These are phyloP conservation scores for Mallotus japonicus DNA, from an alignment of 441 rosid genomes.

Conservation along the genomic window DNA sequence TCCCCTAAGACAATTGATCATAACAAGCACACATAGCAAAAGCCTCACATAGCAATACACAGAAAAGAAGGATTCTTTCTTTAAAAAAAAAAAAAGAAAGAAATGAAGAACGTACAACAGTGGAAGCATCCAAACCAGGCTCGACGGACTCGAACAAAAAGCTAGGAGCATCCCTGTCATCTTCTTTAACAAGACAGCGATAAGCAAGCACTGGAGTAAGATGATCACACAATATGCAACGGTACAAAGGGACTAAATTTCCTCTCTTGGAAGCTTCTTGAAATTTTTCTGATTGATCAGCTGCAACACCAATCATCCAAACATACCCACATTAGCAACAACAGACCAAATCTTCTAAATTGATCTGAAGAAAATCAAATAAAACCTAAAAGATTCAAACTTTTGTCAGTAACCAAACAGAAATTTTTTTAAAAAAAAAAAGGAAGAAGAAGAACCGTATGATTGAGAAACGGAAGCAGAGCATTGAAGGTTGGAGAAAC, in stretches of 20 bases:
- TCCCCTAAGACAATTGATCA: conserved; percentile 47
- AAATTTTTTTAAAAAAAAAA: neutral
- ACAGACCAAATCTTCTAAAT: neutral
- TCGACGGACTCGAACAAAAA: conserved; percentile 89
- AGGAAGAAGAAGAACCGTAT: conserved; percentile 28
- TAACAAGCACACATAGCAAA: neutral
- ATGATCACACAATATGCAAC: conserved; percentile 81
- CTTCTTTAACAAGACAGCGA: conserved; percentile 87
- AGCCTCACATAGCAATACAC: neutral
- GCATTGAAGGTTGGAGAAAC: conserved; percentile 40
- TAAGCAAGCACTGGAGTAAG: conserved; percentile 86
- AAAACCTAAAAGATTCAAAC: neutral
- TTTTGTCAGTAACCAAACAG: conserved; percentile 2
- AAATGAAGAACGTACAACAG: conserved; percentile 41
- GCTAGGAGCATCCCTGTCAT: conserved; percentile 95
- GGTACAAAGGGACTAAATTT: conserved; percentile 69
- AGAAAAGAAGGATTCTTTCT: neutral
- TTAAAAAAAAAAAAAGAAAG: too few species aligned
- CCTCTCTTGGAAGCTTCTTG: conserved; percentile 67
- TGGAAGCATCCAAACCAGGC: conserved; percentile 68
- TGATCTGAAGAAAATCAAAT: neutral
- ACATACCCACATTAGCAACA: neutral
- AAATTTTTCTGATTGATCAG: conserved; percentile 51
- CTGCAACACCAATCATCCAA: conserved; percentile 30
- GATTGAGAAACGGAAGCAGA: conserved; percentile 44